phyloP scores from a whole-genome alignment of 192 early-diverging fungal genomes.

The Podochytrium sp. region DNA sequence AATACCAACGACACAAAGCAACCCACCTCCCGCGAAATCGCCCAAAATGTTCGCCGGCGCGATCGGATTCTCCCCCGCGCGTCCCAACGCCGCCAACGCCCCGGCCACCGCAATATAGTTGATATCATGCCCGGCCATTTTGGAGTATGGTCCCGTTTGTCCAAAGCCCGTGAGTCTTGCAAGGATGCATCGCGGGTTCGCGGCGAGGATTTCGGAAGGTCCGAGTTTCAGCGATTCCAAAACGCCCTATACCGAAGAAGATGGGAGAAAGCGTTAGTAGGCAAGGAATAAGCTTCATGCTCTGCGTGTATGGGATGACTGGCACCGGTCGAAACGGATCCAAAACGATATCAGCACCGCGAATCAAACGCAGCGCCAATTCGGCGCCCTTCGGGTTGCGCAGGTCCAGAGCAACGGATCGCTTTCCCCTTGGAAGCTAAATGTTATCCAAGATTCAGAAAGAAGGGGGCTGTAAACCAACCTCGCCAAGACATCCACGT shows the following conservation, averaged over 20 bases:
- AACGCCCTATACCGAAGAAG: conserved; percentile 48
- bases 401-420: conserved; percentile 65
- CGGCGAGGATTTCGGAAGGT: conserved; percentile 56
- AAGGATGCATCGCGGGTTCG: conserved; percentile 62
- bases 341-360: conserved; percentile 61
- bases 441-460: neutral
- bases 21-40: conserved; percentile 73
- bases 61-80: conserved; percentile 24
- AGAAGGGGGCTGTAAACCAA: neutral
- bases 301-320: too few relatives aligned
- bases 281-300: too few relatives aligned
- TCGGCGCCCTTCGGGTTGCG: conserved; percentile 54
- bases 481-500: conserved; percentile 43
- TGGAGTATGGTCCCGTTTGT: conserved; percentile 46
- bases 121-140: conserved; percentile 53
- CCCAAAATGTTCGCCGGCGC: conserved; percentile 41
- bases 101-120: conserved; percentile 73
- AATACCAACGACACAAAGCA: conserved; percentile 68
- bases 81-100: conserved; percentile 51
- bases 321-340: conserved; percentile 65
- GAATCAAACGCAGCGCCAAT: conserved; percentile 46
- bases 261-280: too few relatives aligned
- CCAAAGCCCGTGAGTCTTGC: conserved; percentile 74
- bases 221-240: conserved; percentile 71
- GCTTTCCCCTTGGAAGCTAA: conserved; percentile 56